phyloP scores from a whole-genome alignment of 164 flowering plant species.

The Vitis rotundifolia region DNA sequence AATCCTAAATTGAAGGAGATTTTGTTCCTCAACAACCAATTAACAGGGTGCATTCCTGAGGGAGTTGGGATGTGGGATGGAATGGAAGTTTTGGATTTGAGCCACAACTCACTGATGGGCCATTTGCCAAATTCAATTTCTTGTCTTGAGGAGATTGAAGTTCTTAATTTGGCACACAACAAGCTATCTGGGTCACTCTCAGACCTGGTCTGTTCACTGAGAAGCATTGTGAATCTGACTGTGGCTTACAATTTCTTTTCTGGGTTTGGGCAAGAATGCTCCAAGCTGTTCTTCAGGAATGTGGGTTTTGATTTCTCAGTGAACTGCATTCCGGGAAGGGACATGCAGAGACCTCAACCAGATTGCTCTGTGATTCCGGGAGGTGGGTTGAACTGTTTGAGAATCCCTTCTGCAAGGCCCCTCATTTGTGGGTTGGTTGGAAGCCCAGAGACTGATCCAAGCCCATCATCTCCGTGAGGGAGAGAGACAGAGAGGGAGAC shows the following conservation, averaged over 20 bases:
- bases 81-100: conserved; percentile 75
- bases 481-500: conserved; percentile 6
- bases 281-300: conserved; percentile 39
- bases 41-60: conserved; percentile 90
- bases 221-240: conserved; percentile 61
- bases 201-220: conserved; percentile 64
- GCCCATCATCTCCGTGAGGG: conserved; percentile 26
- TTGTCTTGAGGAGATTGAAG: conserved; percentile 63
- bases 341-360: conserved; percentile 71
- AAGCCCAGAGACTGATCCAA: background rate
- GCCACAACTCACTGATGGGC: conserved; percentile 76
- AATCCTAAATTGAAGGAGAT: conserved; percentile 68
- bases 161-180: conserved; percentile 79
- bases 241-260: conserved; percentile 86
- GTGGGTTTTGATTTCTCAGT: conserved; percentile 71
- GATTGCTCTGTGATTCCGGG: conserved; percentile 60
- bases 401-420: conserved; percentile 58
- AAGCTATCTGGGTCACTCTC: conserved; percentile 71
- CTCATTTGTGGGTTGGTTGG: conserved; percentile 40
- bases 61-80: conserved; percentile 72
- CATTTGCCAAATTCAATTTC: conserved; percentile 82
- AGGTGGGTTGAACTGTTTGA: conserved; percentile 52
- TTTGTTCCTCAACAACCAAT: conserved; percentile 71
- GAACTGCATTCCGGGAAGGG: conserved; percentile 77
- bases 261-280: conserved; percentile 71